A percentile compares a stretch with the other conserved stretches of the same genome.
Evolutionary conservation across 192 early-diverging fungal species (phyloP).

Genomic region (Coemansia sp.): DNA sequence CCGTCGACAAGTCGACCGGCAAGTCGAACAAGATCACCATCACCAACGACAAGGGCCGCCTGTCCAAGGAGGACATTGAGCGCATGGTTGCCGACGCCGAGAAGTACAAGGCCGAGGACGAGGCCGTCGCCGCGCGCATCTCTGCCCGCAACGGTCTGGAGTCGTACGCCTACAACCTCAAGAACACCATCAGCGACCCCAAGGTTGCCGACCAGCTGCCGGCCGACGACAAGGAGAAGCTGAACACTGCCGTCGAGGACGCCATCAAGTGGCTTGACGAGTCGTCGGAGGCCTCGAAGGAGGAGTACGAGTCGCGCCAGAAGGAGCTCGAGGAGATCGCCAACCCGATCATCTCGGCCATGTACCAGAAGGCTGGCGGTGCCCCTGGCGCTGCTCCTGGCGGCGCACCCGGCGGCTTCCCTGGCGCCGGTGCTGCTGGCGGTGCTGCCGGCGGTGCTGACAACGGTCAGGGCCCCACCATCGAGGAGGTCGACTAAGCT

Average conservation of each 20-base stretch:
- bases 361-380: conserved; percentile 82
- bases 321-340: conserved; percentile 92
- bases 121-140: conserved; percentile 86
- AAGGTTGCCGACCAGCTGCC: conserved; percentile 79
- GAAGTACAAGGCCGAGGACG: conserved; percentile 97
- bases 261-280: conserved; percentile 93
- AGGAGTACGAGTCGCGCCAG: conserved; percentile 93
- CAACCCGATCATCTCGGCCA: conserved; percentile 96
- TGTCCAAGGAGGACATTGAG: conserved; percentile 98
- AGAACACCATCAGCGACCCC: conserved; percentile 83
- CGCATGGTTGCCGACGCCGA: conserved; percentile 93
- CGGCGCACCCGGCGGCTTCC: conserved; percentile 75
- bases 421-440: conserved; percentile 40
- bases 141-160: conserved; percentile 92
- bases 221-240: conserved; percentile 84
- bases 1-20: conserved; percentile 92
- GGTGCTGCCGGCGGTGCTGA: conserved; percentile 48
- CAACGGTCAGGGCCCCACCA: conserved; percentile 55
- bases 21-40: conserved; percentile 97
- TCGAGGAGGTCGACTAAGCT: conserved; percentile 75
- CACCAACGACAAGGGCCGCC: conserved; percentile 98
- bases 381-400: conserved; percentile 58
- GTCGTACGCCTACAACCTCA: conserved; percentile 96
- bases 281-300: conserved; percentile 93
- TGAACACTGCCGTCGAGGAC: conserved; percentile 79